Conservation (phyloP, 352 stramenopile species). For the Chrysophaeum taylorii region DNA sequence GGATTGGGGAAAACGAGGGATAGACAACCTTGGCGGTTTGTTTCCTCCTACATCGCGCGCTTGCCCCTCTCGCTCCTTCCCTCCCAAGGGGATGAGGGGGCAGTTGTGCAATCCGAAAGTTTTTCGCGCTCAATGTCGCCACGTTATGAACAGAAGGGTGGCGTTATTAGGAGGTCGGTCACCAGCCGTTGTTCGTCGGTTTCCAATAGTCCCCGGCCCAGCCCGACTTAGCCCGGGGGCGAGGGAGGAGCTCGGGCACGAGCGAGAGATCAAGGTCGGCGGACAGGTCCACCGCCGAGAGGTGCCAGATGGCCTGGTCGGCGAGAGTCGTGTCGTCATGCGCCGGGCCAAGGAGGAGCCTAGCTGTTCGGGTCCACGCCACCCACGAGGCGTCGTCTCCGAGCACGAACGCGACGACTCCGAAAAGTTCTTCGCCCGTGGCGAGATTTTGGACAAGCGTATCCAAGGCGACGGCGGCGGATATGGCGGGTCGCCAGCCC, state of each 20-base stretch:
- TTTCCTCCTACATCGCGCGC: too few species aligned
- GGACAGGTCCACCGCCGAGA: neutral
- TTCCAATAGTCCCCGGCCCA: neutral
- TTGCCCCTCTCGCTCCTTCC: too few species aligned
- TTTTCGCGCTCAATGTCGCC: too few species aligned
- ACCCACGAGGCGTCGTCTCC: neutral
- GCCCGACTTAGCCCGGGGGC: neutral
- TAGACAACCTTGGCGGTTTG: too few species aligned
- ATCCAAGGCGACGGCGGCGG: neutral
- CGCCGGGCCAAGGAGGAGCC: neutral
- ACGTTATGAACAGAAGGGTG: too few species aligned
- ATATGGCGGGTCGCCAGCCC: constrained; percentile 1
- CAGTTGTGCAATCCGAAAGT: too few species aligned
- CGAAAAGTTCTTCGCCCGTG: neutral
- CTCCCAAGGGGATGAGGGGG: too few species aligned
- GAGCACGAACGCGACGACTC: neutral
- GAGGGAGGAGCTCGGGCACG: neutral
- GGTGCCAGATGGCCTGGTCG: neutral
- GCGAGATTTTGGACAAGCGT: neutral
- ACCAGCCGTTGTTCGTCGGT: neutral
- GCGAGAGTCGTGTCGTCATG: neutral
- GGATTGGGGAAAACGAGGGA: too few species aligned
- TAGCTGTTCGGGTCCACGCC: neutral
- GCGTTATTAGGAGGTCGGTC: too few species aligned
- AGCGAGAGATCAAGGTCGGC: neutral